Evolutionary conservation across 2,329 filamentous ascomycete genomes (phyloP).

Genomic region (Phaeosphaeriaceae sp.): DNA sequence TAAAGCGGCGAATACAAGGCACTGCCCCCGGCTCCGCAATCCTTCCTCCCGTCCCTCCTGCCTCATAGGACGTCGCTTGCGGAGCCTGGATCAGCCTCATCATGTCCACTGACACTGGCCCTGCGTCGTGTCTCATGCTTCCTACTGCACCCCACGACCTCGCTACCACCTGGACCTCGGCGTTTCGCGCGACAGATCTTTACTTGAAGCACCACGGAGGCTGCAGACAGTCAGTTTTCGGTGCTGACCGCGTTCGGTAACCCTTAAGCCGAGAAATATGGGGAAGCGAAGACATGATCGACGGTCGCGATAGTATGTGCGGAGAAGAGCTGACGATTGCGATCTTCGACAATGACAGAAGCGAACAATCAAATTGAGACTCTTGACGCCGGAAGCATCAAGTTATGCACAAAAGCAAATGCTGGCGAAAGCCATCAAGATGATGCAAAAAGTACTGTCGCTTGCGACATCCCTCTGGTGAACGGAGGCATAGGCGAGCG

Average conservation of each 20-base stretch:
- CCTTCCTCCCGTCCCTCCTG: not conserved
- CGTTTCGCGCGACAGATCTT: not conserved
- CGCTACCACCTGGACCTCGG: conserved; percentile 2
- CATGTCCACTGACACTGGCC: not conserved
- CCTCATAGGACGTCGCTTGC: conserved; percentile 1
- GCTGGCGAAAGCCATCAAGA: not conserved
- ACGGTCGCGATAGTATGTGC: not conserved
- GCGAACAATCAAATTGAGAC: not conserved
- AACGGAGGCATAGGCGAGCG: not conserved
- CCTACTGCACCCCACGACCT: conserved; percentile 4
- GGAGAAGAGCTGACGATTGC: not conserved
- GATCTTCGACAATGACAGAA: not conserved
- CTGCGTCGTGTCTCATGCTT: conserved; percentile 4
- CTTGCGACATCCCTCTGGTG: conserved; percentile 4
- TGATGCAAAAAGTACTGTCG: conserved; percentile 8
- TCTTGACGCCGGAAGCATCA: not conserved
- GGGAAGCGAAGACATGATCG: not conserved
- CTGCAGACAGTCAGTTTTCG: not conserved
- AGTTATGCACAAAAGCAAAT: not conserved
- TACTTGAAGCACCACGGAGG: not conserved
- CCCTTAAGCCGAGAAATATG: not conserved
- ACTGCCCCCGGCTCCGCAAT: conserved; percentile 1
- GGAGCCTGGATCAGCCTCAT: conserved; percentile 9
- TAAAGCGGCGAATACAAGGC: conserved; percentile 5
- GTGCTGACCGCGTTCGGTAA: conserved; percentile 4